phyloP scores from a whole-genome alignment of 1,284 basidiomycete genomes.

The Austroboletus rostrupii region DNA sequence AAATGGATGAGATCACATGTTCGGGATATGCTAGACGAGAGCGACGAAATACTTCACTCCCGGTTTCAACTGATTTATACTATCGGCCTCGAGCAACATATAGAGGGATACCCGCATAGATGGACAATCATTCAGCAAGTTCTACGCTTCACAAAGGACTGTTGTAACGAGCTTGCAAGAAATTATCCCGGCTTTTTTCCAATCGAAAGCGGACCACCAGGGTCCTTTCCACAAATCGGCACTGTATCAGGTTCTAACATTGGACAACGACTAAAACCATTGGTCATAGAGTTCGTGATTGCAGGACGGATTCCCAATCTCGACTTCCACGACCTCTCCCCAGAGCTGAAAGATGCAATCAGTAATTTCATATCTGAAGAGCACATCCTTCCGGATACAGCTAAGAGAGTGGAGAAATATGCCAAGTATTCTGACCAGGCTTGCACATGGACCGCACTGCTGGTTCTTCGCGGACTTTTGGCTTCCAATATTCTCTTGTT shows the following conservation, averaged over 20 bases:
- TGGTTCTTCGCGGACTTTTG: slow-evolving; percentile 42
- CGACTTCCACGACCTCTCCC: slow-evolving; percentile 10
- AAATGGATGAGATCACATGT: slow-evolving; percentile 33
- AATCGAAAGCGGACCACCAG: slow-evolving; percentile 2
- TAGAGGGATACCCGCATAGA: slow-evolving; percentile 43
- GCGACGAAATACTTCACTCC: slow-evolving; percentile 46
- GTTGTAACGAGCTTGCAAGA: neutral
- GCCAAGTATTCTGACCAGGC: slow-evolving; percentile 3
- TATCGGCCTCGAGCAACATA: slow-evolving; percentile 33
- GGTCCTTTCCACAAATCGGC: slow-evolving; percentile 30
- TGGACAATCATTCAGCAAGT: slow-evolving; percentile 43
- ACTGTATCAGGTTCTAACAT: slow-evolving; percentile 18
- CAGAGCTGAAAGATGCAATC: slow-evolving; percentile 4
- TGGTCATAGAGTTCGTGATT: slow-evolving; percentile 24
- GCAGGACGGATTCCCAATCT: slow-evolving; percentile 18
- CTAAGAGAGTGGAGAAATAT: slow-evolving; percentile 10
- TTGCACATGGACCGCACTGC: slow-evolving; percentile 30
- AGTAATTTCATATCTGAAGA: slow-evolving; percentile 19
- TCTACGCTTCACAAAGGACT: slow-evolving; percentile 18
- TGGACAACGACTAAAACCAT: slow-evolving; percentile 16
- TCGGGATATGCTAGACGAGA: slow-evolving; percentile 48
- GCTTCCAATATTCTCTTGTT: slow-evolving; percentile 37
- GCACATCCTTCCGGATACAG: slow-evolving; percentile 17
- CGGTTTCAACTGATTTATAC: slow-evolving; percentile 48
- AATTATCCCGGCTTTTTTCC: slow-evolving; percentile 17